phyloP scores from a whole-genome alignment of 495 filamentous ascomycete genomes.

The Opeltia flavorubescens region DNA sequence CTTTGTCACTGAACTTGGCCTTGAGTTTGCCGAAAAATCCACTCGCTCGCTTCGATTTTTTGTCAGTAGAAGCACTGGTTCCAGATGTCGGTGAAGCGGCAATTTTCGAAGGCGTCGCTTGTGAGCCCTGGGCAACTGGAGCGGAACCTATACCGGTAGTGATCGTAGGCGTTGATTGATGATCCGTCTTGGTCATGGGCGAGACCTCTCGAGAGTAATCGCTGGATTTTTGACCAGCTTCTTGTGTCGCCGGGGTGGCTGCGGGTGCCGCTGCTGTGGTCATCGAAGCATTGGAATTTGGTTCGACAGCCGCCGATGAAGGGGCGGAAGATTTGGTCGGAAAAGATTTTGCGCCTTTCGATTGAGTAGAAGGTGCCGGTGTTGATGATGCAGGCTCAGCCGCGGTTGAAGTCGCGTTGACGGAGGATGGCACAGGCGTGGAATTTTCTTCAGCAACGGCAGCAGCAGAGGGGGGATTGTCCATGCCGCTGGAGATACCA shows the following conservation, averaged over 20 bases:
- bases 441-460: constrained; percentile 1
- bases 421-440: constrained; percentile 1
- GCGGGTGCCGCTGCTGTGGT: constrained; percentile 2
- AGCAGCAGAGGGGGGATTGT: neutral
- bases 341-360: neutral
- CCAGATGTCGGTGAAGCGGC: constrained; percentile 11
- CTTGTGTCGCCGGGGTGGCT: neutral
- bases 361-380: neutral
- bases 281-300: neutral
- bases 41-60: constrained; percentile 34
- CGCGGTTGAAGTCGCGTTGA: neutral
- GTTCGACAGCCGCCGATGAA: neutral
- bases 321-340: neutral
- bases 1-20: constrained; percentile 18
- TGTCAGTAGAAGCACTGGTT: constrained; percentile 21
- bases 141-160: constrained; percentile 23
- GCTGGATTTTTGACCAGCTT: constrained; percentile 10
- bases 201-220: constrained; percentile 30
- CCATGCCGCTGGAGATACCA: neutral
- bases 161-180: constrained; percentile 20
- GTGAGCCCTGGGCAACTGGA: constrained; percentile 13
- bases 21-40: constrained; percentile 36
- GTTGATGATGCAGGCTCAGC: constrained; percentile 6
- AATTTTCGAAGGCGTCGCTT: constrained; percentile 9
- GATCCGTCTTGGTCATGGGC: constrained; percentile 24